Evolutionary conservation across 2,329 filamentous ascomycete genomes (phyloP), one percentile per base, ranked within the genome.

Genomic region (Neurospora sp.): DNA sequence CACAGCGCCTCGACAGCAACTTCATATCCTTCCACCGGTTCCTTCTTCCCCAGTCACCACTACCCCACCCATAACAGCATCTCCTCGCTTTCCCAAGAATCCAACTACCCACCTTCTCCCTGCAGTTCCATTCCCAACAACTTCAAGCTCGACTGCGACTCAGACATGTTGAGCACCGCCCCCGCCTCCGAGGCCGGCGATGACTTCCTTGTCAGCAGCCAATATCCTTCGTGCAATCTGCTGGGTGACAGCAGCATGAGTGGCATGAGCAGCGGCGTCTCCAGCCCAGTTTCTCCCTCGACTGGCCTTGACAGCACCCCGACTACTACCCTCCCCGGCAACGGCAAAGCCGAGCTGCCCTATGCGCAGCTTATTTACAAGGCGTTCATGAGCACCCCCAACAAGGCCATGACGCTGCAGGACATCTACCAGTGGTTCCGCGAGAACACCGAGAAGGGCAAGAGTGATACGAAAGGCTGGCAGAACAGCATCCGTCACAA

Each of bases 401-500:
- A 84, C 5, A 85, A 91, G 72, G 89, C 87, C 28, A 91, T 97
- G 88, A 88, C 91, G 1, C 84, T 98, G 13, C 90, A 93, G 74
- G 90, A 96, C 69, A 92, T 98, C 70, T 98, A 98, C 80, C 85
- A 90, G 70, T 98, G 95, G 93, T 97, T 98, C 76, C 84, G 87
- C 58, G 85, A 90, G 38, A 90, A 97, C 76, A 97, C 93, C 2
- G 86, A 87, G 74, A 97, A 96, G 79, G 88, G 87, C 4, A 88
- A 84, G 68, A 85, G 85, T 66, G 84, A 84, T 8, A 82, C 80
- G 13, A 91, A 89, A 75, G 95, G 94, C 10, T 98, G 95, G 95
- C 91, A 95, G 81, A 98, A 97, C 80, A 97, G 93, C 78, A 96
- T 98, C 73, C 88, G 95, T 2, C 95, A 98, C 79, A 98, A 98